Percentiles rank a stretch among this genome's conserved stretches.
phyloP scores from a whole-genome alignment of 257 asterid genomes.

The Solanum virginianum region DNA sequence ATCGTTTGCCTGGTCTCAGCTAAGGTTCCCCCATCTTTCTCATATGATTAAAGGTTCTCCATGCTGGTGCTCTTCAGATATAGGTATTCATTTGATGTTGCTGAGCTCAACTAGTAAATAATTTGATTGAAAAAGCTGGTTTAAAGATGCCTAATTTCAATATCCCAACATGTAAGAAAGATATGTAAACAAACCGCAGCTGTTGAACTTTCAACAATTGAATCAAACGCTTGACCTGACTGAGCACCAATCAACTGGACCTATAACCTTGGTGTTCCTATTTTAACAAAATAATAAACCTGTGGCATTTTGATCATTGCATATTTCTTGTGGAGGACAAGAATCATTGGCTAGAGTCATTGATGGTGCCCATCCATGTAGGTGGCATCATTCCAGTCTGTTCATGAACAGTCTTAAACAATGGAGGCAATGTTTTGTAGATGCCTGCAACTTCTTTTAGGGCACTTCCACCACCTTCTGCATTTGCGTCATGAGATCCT shows the following conservation, averaged over 20 bases:
- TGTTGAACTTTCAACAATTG: not conserved
- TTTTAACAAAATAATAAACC: not conserved
- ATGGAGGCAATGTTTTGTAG: conserved; percentile 53
- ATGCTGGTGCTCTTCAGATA: not conserved
- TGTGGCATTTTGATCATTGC: not conserved
- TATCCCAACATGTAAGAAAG: not conserved
- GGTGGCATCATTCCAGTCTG: conserved; percentile 74
- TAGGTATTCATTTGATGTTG: not conserved
- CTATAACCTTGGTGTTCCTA: not conserved
- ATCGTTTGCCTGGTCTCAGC: not conserved
- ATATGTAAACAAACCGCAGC: not conserved
- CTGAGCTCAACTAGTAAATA: not conserved
- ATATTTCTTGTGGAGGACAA: not conserved
- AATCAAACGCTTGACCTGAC: not conserved
- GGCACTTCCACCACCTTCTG: conserved; percentile 6
- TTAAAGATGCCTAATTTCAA: not conserved
- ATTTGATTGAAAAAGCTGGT: not conserved
- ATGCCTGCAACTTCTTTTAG: conserved; percentile 47
- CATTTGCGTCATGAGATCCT: not conserved
- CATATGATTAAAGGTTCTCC: not conserved
- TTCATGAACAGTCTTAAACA: conserved; percentile 50
- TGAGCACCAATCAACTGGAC: not conserved
- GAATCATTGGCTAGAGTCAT: not conserved
- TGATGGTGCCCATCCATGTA: conserved; percentile 39
- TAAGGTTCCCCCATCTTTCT: not conserved